Conservation (phyloP, 1,284 basidiomycete species). For the Irpex sp. region DNA sequence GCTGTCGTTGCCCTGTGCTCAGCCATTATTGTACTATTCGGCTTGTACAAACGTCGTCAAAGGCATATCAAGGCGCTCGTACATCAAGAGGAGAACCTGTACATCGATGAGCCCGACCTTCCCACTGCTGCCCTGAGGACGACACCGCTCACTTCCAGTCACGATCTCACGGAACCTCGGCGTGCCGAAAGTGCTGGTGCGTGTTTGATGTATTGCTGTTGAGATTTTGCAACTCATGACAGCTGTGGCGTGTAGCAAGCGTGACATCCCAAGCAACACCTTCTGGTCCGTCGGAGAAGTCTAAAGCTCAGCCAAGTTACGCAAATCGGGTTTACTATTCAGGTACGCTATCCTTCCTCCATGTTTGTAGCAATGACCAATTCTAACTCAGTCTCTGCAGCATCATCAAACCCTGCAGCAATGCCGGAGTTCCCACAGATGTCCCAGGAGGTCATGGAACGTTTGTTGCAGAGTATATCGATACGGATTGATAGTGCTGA, state of each 20-base stretch:
- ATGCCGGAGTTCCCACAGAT: background rate
- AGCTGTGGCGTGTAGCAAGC: background rate
- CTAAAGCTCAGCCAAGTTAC: no score
- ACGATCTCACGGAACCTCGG: background rate
- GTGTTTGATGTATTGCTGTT: background rate
- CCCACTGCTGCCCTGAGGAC: background rate
- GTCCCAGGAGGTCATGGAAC: slow-evolving; percentile 7
- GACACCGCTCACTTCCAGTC: background rate
- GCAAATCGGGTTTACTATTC: no score
- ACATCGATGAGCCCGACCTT: background rate
- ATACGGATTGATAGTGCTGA: slow-evolving; percentile 8
- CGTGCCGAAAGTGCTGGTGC: background rate
- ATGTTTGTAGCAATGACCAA: background rate
- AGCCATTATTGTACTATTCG: background rate
- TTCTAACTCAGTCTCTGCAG: no score
- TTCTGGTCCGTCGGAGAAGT: no score
- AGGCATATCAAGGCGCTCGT: background rate
- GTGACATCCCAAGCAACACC: no score
- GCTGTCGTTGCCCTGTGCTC: background rate
- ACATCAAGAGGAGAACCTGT: background rate
- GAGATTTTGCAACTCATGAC: background rate
- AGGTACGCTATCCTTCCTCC: no score
- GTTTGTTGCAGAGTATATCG: slow-evolving; percentile 3
- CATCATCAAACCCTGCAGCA: background rate
- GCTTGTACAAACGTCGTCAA: background rate